Evolutionary conservation across 495 filamentous ascomycete species (phyloP), one percentile per base, ranked within the genome.

Genomic region (Aspergillus hancockii): DNA sequence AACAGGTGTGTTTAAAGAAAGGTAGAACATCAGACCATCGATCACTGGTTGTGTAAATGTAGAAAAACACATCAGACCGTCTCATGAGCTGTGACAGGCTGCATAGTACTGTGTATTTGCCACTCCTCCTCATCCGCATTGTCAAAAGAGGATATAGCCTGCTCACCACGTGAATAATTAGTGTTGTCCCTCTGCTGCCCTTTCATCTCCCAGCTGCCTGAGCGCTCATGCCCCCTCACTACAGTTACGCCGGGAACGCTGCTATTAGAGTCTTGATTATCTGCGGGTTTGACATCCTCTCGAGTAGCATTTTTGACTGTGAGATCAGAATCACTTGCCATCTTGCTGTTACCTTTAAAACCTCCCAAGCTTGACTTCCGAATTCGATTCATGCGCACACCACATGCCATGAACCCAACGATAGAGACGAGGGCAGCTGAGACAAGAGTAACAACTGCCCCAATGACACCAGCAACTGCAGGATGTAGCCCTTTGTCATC

Each of bases 381-480:
- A 25, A 28, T 46, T 23, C 65, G 58, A 18, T 68, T 61, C 40
- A 75, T 69, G 38, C 75, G 72, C 21, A 74, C 55, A 5, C 81
- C 77, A 55, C 71, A 73, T 3, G 82, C 18, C 40, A 86, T 62
- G 65, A 80, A 63, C 38, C 69, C 71, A 30, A 67, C 14, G 0
- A 65, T 38, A 0, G 56, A 63, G 38, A 68, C 5, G 13, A 79
- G 12, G 13, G 59, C 68, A 21, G 77, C 16, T 1, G 77, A 64
- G 19, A 41, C 70, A 18, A 81, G 58, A 19, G 75, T 76, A 6
- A 81, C 68, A 19, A 78, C 66, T 7, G 80, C 81, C 31, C 82
- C 82, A 45, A 85, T 78, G 23, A 79, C 79, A 10, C 82, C 82
- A 9, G 75, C 88, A 19, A 89, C 83, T 14, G 73, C 77, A 8